Evolutionary conservation across 306 rosid genomes (phyloP).

Genomic region (Ammopiptanthus mongolicus): DNA sequence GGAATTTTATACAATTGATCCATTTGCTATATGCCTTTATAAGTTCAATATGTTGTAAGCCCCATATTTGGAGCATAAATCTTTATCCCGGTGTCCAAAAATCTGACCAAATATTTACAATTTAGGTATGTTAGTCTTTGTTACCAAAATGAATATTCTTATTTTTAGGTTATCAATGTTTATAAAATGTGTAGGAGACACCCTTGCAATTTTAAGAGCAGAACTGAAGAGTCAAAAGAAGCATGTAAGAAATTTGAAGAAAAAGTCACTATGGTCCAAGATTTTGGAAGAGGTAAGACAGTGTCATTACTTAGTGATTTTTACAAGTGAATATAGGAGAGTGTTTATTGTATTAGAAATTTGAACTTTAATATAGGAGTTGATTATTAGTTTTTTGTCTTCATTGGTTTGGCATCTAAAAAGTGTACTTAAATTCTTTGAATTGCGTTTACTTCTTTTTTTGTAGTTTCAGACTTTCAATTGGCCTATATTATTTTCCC

Average conservation of each 20-base stretch:
- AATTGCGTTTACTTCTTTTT: background rate
- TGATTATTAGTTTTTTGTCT: background rate
- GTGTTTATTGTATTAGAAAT: background rate
- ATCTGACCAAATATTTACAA: constrained; percentile 11
- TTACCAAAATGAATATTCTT: background rate
- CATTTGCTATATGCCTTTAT: background rate
- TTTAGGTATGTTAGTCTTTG: constrained; percentile 3
- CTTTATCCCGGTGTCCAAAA: background rate
- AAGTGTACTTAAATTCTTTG: constrained; percentile 6
- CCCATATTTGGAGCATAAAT: background rate
- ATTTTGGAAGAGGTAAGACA: constrained; percentile 89
- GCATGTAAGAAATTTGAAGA: constrained; percentile 89
- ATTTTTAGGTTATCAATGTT: constrained; percentile 20
- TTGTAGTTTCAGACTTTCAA: background rate
- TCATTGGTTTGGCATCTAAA: background rate
- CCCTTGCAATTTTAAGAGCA: constrained; percentile 84
- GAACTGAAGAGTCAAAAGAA: constrained; percentile 95
- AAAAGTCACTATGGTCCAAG: constrained; percentile 93
- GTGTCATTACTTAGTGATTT: constrained; percentile 13
- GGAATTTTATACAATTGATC: background rate
- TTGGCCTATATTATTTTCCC: background rate
- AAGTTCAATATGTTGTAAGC: background rate
- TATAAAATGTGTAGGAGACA: constrained; percentile 62
- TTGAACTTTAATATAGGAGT: background rate
- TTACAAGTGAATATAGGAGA: background rate